Base-by-base conservation (phyloP, 352 stramenopile species). In the Hyaloperonospora arabidopsidis region DNA sequence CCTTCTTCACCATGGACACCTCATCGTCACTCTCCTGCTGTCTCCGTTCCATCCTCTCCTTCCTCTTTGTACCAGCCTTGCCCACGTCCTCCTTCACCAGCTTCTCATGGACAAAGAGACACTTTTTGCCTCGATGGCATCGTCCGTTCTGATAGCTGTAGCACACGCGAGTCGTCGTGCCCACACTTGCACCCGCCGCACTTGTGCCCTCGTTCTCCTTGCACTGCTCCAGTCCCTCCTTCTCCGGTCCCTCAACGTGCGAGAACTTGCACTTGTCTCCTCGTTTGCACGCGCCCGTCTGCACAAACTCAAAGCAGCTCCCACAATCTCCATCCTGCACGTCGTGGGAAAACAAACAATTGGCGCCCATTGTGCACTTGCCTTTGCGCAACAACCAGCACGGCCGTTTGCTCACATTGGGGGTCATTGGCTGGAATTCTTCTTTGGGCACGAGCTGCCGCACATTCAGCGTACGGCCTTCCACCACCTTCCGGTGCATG, bases 271-370 rank as follows among this genome's bases (percentile, higher is more conserved):
- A 91, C 22, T 67, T 78, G 57, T 86, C 73, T 35, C 78, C 80
- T 11, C 67, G 72, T 63, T 86, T 88, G 57, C 80, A 90, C 15
- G 55, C 63, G 3, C 80, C 77, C 17, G 73, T 87, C 52, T 90
- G 80, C 51, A 78, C 73, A 46, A 79, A 90, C 59, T 90, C 76
- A 53, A 90, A 90, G 68, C 80, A 90, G 50, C 76, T 86, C 54
- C 80, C 80, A 45, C 81, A 88, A 15, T 87, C 74, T 46, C 74
- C 76, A 53, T 79, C 65, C 59, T 87, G 81, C 39, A 69, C 79
- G 36, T 85, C 76, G 54, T 91, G 78, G 35, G 80, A 88, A 68
- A 84, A 91, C 17, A 74, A 72, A 59, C 80, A 91, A 19, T 57
- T 67, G 43, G 72, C 71, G 35, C 80, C 78, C 60, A 87, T 86